phyloP scores from a whole-genome alignment of 2,329 filamentous ascomycete genomes.

The Calonectria honghensis region DNA sequence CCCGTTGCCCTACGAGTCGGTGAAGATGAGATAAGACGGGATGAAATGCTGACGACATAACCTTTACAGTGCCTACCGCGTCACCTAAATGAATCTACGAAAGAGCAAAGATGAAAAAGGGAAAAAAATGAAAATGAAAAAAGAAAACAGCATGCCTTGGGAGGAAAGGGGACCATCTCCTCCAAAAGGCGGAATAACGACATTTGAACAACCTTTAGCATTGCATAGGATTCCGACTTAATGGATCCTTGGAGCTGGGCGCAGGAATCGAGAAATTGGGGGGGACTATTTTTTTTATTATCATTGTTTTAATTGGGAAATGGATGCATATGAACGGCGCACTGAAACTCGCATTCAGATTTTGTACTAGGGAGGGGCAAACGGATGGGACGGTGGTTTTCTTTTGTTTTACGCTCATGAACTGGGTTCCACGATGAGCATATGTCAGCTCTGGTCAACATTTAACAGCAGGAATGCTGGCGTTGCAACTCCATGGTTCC shows the following conservation, averaged over 20 bases:
- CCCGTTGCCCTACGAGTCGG: constrained; percentile 5
- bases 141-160: neutral
- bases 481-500: constrained; percentile 41
- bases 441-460: constrained; percentile 43
- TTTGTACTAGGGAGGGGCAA: neutral
- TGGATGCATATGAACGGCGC: constrained; percentile 25
- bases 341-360: constrained; percentile 7
- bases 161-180: neutral
- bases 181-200: constrained; percentile 11
- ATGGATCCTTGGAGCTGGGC: constrained; percentile 51
- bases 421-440: constrained; percentile 40
- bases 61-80: constrained; percentile 58
- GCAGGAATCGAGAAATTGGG: constrained; percentile 45
- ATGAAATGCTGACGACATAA: constrained; percentile 41
- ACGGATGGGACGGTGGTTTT: constrained; percentile 15
- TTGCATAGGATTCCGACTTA: constrained; percentile 49
- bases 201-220: constrained; percentile 32
- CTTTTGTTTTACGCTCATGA: constrained; percentile 11
- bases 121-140: neutral
- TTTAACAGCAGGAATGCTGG: constrained; percentile 40
- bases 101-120: neutral
- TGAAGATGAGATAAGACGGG: constrained; percentile 33
- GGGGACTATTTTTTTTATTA: constrained; percentile 43
- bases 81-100: constrained; percentile 52
- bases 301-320: constrained; percentile 18